A percentile compares a stretch with the other conserved stretches of the same genome.
Evolutionary conservation across 108 stramenopile species (phyloP).

Genomic region (Cyclotella distinguenda): DNA sequence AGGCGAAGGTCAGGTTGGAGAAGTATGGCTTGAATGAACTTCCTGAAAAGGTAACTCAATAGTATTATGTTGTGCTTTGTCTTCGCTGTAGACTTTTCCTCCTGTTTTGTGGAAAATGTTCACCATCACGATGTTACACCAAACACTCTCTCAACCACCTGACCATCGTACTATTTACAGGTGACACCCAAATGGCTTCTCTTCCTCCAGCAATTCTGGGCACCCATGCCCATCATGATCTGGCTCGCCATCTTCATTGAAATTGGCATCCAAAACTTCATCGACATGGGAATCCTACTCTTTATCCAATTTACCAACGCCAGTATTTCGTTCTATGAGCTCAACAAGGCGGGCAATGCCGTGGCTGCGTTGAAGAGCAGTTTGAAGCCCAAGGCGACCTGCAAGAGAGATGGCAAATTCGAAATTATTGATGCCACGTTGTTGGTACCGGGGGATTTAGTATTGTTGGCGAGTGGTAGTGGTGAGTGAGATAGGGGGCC

Average conservation of each 20-base stretch:
- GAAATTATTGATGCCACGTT: slow-evolving; percentile 41
- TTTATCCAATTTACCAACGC: slow-evolving; percentile 61
- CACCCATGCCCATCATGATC: slow-evolving; percentile 85
- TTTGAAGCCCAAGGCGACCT: slow-evolving; percentile 63
- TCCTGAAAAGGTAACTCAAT: slow-evolving; percentile 52
- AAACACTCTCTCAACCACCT: no score
- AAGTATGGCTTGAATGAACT: slow-evolving; percentile 59
- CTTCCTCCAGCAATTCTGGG: slow-evolving; percentile 61
- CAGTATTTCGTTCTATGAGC: slow-evolving; percentile 58
- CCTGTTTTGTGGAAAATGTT: not conserved
- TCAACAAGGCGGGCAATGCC: slow-evolving; percentile 73
- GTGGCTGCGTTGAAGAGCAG: slow-evolving; percentile 70
- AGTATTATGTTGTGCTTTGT: no score
- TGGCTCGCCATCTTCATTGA: slow-evolving; percentile 69
- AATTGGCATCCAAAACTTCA: slow-evolving; percentile 40
- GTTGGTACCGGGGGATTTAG: slow-evolving; percentile 64
- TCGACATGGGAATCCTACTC: slow-evolving; percentile 56
- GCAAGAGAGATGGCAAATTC: slow-evolving; percentile 62
- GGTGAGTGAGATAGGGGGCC: slow-evolving; percentile 9
- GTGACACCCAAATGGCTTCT: slow-evolving; percentile 41
- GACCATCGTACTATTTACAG: no score
- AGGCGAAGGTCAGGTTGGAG: slow-evolving; percentile 40
- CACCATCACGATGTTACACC: not conserved
- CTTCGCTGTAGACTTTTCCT: no score
- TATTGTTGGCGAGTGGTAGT: slow-evolving; percentile 39